Base-by-base conservation (phyloP, 257 asterid species). In the Solanum sitiens region DNA sequence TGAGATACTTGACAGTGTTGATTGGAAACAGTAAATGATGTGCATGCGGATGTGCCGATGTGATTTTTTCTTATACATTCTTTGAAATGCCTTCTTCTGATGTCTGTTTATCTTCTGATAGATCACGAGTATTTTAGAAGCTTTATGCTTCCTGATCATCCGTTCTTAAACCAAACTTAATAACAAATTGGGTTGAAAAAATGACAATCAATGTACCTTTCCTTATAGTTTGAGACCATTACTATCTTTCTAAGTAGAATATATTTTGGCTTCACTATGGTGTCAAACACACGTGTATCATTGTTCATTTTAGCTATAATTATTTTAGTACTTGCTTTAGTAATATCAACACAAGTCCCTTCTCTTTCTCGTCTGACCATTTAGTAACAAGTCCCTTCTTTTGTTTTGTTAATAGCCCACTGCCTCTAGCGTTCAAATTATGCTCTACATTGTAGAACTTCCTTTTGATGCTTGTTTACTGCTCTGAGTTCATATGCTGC, bases 401-500 rank as follows among this genome's bases (percentile, higher is more conserved):
- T 25, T 5, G 11, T 56, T 42, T 44, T 25, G 67, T 27, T 30
- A 45, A 10, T 79, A 32, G 84, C 27, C 10, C 84, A 27, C 42
- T 79, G 39, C 27, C 40, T 45, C 59, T 56, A 14, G 67, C 40
- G 27, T 27, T 79, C 27, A 44, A 27, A 47, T 27, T 27, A 45
- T 80, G 83, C 70, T 47, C 20, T 25, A 80, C 85, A 27, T 47
- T 47, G 67, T 50, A 80, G 44, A 47, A 50, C 44, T 80, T 80
- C 67, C 85, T 27, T 50, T 18, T 80, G 68, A 47, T 80, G 16
- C 70, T 47, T 73, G 56, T 72, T 35, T 86, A 50, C 84, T 13
- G 87, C 53, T 39, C 83, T 89, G 74, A 84, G 63, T 82, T 85
- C 87, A 50, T 80, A 44, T 23, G 53, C 74, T 88, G 88, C 72